These are phyloP conservation scores for Graphilbum sp. DNA, from an alignment of 2,329 filamentous ascomycete genomes.

Conservation along the genomic window DNA sequence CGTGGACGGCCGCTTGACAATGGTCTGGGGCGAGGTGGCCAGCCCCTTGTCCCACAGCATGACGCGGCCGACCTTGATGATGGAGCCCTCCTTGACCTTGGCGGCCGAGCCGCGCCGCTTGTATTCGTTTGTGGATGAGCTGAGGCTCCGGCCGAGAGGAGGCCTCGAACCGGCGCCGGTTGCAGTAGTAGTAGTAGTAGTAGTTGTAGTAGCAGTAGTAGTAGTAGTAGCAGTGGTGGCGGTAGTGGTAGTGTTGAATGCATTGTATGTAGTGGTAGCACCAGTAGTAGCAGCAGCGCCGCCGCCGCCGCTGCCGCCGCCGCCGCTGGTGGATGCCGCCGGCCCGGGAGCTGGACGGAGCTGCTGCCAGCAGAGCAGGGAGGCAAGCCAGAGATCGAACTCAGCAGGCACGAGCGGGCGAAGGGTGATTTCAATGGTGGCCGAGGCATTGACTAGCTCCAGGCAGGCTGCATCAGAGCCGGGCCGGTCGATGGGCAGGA, in stretches of 20 bases:
- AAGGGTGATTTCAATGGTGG: constrained; percentile 44
- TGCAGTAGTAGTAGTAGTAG: no score
- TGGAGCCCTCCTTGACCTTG: constrained; percentile 49
- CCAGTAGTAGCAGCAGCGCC: constrained; percentile 17
- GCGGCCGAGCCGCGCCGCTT: constrained; percentile 24
- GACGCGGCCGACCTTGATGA: constrained; percentile 91
- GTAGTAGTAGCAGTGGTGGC: background rate
- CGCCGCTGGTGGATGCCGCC: no score
- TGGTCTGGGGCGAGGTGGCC: constrained; percentile 35
- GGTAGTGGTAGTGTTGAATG: constrained; percentile 22
- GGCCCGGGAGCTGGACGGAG: no score
- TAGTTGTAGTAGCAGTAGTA: background rate
- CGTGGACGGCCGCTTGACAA: constrained; percentile 40
- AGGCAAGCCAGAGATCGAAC: constrained; percentile 65
- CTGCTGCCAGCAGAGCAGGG: constrained; percentile 68
- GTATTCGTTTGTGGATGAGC: constrained; percentile 12
- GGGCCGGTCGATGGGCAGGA: constrained; percentile 36
- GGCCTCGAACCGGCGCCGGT: background rate
- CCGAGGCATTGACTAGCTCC: constrained; percentile 36
- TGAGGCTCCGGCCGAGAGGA: background rate
- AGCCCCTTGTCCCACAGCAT: constrained; percentile 75
- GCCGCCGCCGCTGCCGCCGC: no score
- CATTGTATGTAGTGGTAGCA: background rate
- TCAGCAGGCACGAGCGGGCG: constrained; percentile 48
- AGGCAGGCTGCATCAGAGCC: constrained; percentile 31